Evolutionary conservation across 2,329 filamentous ascomycete genomes (phyloP).

Genomic region (Hymenoscyphus albidus): DNA sequence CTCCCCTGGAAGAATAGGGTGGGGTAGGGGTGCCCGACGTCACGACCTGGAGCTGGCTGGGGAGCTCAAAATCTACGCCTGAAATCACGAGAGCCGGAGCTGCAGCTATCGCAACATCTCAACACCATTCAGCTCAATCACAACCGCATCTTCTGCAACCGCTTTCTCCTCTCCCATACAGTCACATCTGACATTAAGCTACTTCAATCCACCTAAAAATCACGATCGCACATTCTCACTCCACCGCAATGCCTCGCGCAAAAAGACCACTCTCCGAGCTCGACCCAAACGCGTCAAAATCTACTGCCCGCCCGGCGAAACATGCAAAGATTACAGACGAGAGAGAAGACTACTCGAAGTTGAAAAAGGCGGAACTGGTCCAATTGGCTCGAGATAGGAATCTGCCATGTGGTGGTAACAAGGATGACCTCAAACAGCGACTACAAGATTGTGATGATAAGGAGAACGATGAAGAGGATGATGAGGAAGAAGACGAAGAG

Average conservation of each 20-base stretch:
- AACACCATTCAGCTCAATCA: neutral
- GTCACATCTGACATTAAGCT: neutral
- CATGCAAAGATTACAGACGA: slow-evolving; percentile 21
- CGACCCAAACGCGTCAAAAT: slow-evolving; percentile 15
- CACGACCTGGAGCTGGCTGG: no score
- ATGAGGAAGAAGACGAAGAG: neutral
- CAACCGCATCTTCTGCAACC: slow-evolving; percentile 36
- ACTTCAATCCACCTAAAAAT: neutral
- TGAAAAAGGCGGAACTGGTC: neutral
- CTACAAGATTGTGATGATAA: neutral
- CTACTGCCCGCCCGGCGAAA: slow-evolving; percentile 6
- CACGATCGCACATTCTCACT: neutral
- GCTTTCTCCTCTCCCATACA: neutral
- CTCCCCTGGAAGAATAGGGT: no score
- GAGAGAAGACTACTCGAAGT: slow-evolving; percentile 11
- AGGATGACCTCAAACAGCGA: neutral
- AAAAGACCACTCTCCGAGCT: slow-evolving; percentile 17
- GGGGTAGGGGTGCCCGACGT: no score
- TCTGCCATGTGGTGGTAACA: neutral
- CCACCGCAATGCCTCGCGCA: slow-evolving; percentile 15
- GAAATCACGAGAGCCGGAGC: neutral
- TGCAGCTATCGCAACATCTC: neutral
- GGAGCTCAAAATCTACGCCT: no score
- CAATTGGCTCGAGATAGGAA: neutral
- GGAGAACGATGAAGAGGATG: neutral